These are phyloP conservation scores for Coccinonectria pachysandricola DNA, from an alignment of 2,329 filamentous ascomycete species.

Conservation along the genomic window DNA sequence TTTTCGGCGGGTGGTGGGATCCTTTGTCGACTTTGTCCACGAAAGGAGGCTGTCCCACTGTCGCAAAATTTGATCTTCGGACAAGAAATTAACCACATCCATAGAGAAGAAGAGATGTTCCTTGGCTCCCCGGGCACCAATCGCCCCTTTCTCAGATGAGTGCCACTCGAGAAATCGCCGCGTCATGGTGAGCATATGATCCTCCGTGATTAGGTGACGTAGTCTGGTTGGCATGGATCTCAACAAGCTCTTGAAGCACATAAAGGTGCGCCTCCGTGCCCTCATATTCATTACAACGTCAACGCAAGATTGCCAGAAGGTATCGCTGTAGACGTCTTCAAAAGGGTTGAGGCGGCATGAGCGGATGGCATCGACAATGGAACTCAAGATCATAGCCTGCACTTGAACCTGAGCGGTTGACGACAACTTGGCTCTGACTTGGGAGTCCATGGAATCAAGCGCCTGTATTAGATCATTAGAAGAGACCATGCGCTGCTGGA, in stretches of 20 bases:
- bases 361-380: conserved; percentile 7
- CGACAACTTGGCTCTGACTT: conserved; percentile 1
- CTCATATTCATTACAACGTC: background rate
- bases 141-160: too few relatives aligned
- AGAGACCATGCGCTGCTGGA: conserved; percentile 6
- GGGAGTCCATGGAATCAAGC: conserved; percentile 11
- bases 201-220: background rate
- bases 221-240: background rate
- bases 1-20: too few relatives aligned
- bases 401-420: conserved; percentile 5
- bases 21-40: too few relatives aligned
- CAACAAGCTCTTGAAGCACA: background rate
- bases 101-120: too few relatives aligned
- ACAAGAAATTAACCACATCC: too few relatives aligned
- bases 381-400: conserved; percentile 4
- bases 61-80: too few relatives aligned
- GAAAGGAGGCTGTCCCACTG: too few relatives aligned
- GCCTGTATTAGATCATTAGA: conserved; percentile 9
- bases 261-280: background rate
- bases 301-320: background rate
- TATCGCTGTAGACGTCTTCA: conserved; percentile 4
- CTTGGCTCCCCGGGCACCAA: too few relatives aligned
- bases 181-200: background rate
- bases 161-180: too few relatives aligned
- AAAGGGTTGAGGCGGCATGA: conserved; percentile 1